Percentiles rank a stretch among this genome's conserved stretches.
Conservation (phyloP, 2,329 filamentous ascomycete species). For the Paecilomyces sp. region DNA sequence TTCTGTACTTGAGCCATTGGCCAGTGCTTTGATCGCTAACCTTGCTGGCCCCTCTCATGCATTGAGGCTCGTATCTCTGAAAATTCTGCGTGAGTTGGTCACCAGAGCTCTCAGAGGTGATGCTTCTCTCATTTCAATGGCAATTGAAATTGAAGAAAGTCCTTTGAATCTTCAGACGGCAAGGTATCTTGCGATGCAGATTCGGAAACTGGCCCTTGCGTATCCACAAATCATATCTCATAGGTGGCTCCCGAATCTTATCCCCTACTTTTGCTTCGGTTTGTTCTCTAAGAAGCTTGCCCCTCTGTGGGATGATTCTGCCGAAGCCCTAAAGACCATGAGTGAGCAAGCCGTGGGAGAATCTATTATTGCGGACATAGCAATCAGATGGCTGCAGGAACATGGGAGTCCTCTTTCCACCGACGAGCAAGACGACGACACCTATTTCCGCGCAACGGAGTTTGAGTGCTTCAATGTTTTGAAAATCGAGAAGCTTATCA, state of each 20-base stretch:
- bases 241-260: conserved; percentile 61
- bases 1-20: conserved; percentile 54
- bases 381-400: conserved; percentile 66
- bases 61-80: conserved; percentile 65
- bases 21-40: conserved; percentile 62
- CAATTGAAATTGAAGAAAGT: conserved; percentile 73
- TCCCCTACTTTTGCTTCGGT: conserved; percentile 81
- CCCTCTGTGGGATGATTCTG: conserved; percentile 80
- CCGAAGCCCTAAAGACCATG: conserved; percentile 67
- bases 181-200: conserved; percentile 73
- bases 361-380: conserved; percentile 61
- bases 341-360: conserved; percentile 65
- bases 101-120: conserved; percentile 41
- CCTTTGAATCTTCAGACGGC: conserved; percentile 69
- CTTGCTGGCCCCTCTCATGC: conserved; percentile 68
- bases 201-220: conserved; percentile 64
- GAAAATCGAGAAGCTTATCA: conserved; percentile 48
- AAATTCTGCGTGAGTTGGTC: conserved; percentile 60
- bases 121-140: conserved; percentile 43
- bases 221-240: conserved; percentile 56
- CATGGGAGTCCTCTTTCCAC: conserved; percentile 15
- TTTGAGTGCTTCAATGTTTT: conserved; percentile 79
- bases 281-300: conserved; percentile 79
- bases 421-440: conserved; percentile 19
- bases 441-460: conserved; percentile 32